phyloP scores from a whole-genome alignment of 2,329 filamentous ascomycete genomes.

The Alternaria gaisen region DNA sequence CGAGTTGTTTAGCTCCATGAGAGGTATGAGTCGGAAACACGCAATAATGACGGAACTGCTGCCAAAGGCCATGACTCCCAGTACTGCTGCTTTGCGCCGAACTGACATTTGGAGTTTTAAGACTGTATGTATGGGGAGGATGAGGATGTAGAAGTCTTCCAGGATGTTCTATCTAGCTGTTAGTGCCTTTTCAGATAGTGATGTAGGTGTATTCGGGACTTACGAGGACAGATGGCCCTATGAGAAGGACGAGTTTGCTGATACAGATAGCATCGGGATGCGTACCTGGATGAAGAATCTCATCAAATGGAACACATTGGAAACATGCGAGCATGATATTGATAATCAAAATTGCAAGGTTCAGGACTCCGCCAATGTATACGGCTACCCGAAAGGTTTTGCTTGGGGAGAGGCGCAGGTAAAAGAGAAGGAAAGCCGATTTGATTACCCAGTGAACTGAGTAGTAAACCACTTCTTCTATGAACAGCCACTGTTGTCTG shows the following conservation, averaged over 20 bases:
- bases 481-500: slow-evolving; percentile 31
- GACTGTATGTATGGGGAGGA: slow-evolving; percentile 32
- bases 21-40: slow-evolving; percentile 29
- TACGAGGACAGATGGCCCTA: slow-evolving; percentile 39
- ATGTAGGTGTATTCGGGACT: neutral
- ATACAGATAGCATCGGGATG: slow-evolving; percentile 39
- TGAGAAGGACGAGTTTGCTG: slow-evolving; percentile 34
- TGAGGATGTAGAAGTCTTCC: slow-evolving; percentile 33
- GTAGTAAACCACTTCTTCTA: slow-evolving; percentile 46
- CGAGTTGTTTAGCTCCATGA: slow-evolving; percentile 33
- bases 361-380: slow-evolving; percentile 35
- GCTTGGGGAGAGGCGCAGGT: slow-evolving; percentile 39
- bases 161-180: slow-evolving; percentile 24
- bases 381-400: slow-evolving; percentile 34
- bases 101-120: slow-evolving; percentile 28
- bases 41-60: slow-evolving; percentile 36
- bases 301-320: slow-evolving; percentile 44
- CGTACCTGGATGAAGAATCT: slow-evolving; percentile 38
- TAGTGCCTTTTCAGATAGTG: neutral
- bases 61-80: slow-evolving; percentile 40
- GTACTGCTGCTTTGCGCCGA: slow-evolving; percentile 30
- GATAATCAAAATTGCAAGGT: slow-evolving; percentile 34
- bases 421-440: slow-evolving; percentile 48
- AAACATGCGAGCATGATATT: slow-evolving; percentile 40
- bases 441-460: slow-evolving; percentile 46